phyloP scores from a whole-genome alignment of 306 rosid genomes.

The Pyrus communis region DNA sequence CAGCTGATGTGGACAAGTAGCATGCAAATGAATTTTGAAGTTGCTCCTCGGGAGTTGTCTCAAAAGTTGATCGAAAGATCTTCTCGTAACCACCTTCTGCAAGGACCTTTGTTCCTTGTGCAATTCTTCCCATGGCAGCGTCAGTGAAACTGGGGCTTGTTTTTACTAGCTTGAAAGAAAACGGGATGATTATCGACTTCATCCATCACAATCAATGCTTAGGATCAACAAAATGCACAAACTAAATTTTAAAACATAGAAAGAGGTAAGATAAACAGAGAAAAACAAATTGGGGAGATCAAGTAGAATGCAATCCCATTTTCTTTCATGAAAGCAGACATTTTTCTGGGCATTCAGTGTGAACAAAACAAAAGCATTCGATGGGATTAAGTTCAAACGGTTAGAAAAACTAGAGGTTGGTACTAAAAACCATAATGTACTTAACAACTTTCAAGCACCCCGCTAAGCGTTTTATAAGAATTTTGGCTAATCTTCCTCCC shows the following conservation, averaged over 20 bases:
- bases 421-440: neutral
- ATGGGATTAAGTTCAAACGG: neutral
- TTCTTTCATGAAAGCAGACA: neutral
- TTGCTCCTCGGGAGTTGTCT: slow-evolving; percentile 62
- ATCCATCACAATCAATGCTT: neutral
- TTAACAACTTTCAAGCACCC: neutral
- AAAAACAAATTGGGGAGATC: neutral
- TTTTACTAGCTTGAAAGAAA: slow-evolving; percentile 45
- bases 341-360: neutral
- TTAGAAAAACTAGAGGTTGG: neutral
- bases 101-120: slow-evolving; percentile 87
- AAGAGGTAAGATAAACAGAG: neutral
- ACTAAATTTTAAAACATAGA: neutral
- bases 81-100: slow-evolving; percentile 93
- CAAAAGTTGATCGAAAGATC: slow-evolving; percentile 70
- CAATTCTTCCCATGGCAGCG: slow-evolving; percentile 95
- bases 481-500: neutral
- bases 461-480: neutral
- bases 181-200: slow-evolving; percentile 7
- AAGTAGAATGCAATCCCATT: neutral
- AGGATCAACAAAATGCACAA: neutral
- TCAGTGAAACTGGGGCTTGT: slow-evolving; percentile 90
- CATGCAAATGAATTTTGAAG: slow-evolving; percentile 83
- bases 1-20: slow-evolving; percentile 86
- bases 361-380: neutral